phyloP scores from a whole-genome alignment of 305 asterid species.

The Rubia tinctorum region DNA sequence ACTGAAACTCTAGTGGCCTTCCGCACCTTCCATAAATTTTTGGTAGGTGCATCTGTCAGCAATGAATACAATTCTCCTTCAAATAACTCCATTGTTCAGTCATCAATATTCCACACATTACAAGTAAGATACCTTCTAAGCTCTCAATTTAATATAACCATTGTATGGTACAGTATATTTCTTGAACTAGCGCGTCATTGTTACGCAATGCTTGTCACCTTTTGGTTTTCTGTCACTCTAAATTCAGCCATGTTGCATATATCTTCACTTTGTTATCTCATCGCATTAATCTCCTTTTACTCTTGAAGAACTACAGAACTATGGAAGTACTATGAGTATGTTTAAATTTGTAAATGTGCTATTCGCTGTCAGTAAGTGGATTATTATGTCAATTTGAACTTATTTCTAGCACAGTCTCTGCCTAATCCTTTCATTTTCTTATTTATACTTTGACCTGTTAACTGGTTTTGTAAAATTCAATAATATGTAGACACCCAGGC shows the following conservation, averaged over 20 bases:
- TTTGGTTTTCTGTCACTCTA: not conserved
- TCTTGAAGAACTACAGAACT: not conserved
- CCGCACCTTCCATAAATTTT: slow-evolving; percentile 75
- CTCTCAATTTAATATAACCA: not conserved
- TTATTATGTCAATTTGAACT: not conserved
- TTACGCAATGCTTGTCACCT: not conserved
- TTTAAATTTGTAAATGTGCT: not conserved
- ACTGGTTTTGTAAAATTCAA: too few relatives aligned
- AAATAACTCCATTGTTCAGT: slow-evolving; percentile 36
- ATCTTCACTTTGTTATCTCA: not conserved
- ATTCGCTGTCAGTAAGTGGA: not conserved
- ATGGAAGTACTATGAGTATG: not conserved
- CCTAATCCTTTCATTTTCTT: not conserved
- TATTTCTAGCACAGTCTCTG: not conserved
- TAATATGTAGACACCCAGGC: too few relatives aligned
- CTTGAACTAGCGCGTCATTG: not conserved
- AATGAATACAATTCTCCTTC: slow-evolving; percentile 29
- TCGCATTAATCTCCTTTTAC: not conserved
- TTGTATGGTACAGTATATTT: too few relatives aligned
- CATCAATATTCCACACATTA: slow-evolving; percentile 46
- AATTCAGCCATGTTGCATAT: not conserved
- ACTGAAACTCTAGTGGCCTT: slow-evolving; percentile 89
- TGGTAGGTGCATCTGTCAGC: slow-evolving; percentile 56
- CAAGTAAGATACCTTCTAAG: slow-evolving; percentile 51
- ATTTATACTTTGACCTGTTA: not conserved